These are phyloP conservation scores for Alternaria dauci DNA, from an alignment of 2,329 filamentous ascomycete genomes.

Conservation along the genomic window DNA sequence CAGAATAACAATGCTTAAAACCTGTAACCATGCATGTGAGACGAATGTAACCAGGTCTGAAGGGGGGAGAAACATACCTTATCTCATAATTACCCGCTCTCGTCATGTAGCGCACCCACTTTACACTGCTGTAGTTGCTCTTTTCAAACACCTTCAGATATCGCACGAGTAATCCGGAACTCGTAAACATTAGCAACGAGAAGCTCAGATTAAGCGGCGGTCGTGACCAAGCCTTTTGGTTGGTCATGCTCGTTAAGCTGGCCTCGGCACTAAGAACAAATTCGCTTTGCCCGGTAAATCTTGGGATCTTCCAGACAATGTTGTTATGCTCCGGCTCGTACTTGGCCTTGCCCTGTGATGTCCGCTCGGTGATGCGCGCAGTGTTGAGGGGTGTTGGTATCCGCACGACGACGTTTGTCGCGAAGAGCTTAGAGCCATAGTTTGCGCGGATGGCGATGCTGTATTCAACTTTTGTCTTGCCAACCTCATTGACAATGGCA, in stretches of 20 bases:
- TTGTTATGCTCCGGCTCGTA: constrained; percentile 98
- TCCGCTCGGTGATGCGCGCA: constrained; percentile 89
- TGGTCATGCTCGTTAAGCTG: constrained; percentile 93
- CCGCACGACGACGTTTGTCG: constrained; percentile 92
- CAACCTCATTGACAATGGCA: constrained; percentile 96
- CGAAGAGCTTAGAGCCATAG: constrained; percentile 94
- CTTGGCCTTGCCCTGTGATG: constrained; percentile 95
- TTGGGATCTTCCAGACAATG: constrained; percentile 98
- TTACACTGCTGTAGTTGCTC: constrained; percentile 97
- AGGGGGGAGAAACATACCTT: constrained; percentile 61
- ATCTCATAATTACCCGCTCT: constrained; percentile 98
- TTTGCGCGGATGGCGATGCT: constrained; percentile 97
- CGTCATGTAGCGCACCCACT: constrained; percentile 99
- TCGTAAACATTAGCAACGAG: constrained; percentile 97
- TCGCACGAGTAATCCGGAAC: constrained; percentile 86
- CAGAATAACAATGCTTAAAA: constrained; percentile 17
- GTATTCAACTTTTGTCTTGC: constrained; percentile 97
- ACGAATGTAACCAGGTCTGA: not conserved
- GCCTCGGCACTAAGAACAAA: constrained; percentile 95
- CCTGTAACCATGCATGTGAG: constrained; percentile 1
- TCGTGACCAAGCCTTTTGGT: constrained; percentile 95
- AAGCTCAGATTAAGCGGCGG: constrained; percentile 93
- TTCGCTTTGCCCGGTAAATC: constrained; percentile 98
- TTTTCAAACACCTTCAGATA: constrained; percentile 99
- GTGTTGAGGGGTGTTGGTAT: constrained; percentile 98